Conservation (phyloP, 2,329 filamentous ascomycete species). For the Phialocephala sp. region DNA sequence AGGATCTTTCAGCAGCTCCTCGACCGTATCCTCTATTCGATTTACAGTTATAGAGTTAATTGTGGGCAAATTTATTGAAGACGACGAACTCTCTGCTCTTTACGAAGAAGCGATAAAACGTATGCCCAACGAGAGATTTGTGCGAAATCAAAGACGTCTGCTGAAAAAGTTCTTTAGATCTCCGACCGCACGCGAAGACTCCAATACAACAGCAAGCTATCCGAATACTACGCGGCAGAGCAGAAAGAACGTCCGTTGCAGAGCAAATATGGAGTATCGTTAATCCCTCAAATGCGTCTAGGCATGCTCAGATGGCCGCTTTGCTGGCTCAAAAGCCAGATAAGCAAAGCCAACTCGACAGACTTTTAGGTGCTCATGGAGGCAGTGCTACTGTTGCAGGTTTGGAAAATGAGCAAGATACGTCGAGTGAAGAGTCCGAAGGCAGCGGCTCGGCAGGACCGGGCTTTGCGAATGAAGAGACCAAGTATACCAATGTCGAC, state of each 20-base stretch:
- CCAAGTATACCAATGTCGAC: background rate
- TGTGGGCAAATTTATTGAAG: background rate
- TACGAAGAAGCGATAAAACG: background rate
- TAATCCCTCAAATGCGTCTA: background rate
- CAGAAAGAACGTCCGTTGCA: background rate
- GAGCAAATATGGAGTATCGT: background rate
- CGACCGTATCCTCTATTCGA: background rate
- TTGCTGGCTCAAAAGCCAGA: background rate
- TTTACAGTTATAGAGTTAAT: background rate
- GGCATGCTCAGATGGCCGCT: background rate
- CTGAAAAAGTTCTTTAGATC: background rate
- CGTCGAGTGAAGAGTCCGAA: background rate
- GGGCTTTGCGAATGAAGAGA: background rate
- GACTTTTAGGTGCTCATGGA: background rate
- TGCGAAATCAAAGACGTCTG: background rate
- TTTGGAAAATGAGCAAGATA: background rate
- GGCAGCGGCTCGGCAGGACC: background rate
- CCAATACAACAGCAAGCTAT: background rate
- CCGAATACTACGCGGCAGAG: background rate
- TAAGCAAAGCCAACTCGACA: background rate
- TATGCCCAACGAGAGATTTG: background rate
- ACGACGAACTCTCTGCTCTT: background rate
- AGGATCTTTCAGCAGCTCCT: background rate
- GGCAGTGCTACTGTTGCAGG: background rate
- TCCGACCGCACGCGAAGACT: background rate